phyloP scores from a whole-genome alignment of 768 basidiomycete species.

The Bullera alba region DNA sequence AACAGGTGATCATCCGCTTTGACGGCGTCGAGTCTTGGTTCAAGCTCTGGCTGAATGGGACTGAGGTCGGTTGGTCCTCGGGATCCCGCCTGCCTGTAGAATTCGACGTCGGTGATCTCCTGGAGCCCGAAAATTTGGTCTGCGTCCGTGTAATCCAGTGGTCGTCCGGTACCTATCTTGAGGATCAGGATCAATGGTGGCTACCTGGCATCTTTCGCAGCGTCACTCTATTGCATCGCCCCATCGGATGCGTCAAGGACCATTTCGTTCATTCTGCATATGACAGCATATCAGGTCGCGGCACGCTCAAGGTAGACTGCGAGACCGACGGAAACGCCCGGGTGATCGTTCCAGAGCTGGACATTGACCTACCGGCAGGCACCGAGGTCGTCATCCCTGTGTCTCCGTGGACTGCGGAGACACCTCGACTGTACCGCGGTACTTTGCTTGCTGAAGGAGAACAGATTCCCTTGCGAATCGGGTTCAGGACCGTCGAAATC shows the following conservation, averaged over 20 bases:
- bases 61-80: background rate
- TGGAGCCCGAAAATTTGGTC: background rate
- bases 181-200: constrained; percentile 10
- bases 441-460: constrained; percentile 1
- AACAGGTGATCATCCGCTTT: constrained; percentile 1
- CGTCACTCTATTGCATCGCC: constrained; percentile 1
- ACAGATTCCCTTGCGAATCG: background rate
- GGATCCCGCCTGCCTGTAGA: constrained; percentile 2
- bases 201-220: constrained; percentile 4
- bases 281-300: background rate
- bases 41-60: constrained; percentile 6
- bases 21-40: constrained; percentile 6
- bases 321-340: background rate
- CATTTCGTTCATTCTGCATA: constrained; percentile 3
- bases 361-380: constrained; percentile 1
- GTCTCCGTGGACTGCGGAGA: constrained; percentile 6
- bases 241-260: background rate
- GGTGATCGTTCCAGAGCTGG: constrained; percentile 5
- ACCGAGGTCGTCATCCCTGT: background rate
- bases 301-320: constrained; percentile 5
- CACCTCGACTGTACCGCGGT: constrained; percentile 1
- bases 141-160: constrained; percentile 3
- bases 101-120: constrained; percentile 3
- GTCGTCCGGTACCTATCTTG: constrained; percentile 1
- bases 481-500: constrained; percentile 6